Conservation (phyloP, 371 early-diverging fungal species). For the Fennellomyces sp. region DNA sequence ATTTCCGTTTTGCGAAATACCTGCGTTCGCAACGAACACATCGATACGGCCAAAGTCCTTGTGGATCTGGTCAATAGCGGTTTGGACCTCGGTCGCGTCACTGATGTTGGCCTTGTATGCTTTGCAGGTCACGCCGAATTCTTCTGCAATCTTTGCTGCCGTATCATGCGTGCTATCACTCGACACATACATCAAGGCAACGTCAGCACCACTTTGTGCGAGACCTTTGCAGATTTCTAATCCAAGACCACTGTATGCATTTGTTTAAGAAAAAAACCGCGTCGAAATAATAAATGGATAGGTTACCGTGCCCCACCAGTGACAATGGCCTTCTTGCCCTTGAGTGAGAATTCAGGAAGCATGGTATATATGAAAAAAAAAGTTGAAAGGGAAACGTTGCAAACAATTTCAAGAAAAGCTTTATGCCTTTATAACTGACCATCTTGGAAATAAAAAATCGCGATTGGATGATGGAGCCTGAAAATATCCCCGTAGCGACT, state of each 20-base stretch:
- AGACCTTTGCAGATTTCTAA: conserved; percentile 48
- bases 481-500: no score
- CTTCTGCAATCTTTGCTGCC: conserved; percentile 39
- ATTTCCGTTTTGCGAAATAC: conserved; percentile 35
- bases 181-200: conserved; percentile 52
- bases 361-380: conserved; percentile 19
- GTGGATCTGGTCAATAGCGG: conserved; percentile 37
- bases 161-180: conserved; percentile 39
- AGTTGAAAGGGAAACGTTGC: neutral
- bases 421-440: no score
- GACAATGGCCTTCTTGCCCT: conserved; percentile 45
- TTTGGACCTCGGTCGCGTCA: conserved; percentile 30
- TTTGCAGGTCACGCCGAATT: conserved; percentile 37
- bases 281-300: neutral
- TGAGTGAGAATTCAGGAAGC: conserved; percentile 43
- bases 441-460: no score
- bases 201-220: conserved; percentile 50
- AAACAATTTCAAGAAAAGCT: neutral
- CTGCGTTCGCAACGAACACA: conserved; percentile 54
- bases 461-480: no score
- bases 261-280: neutral
- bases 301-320: conserved; percentile 52
- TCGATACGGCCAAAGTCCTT: conserved; percentile 48
- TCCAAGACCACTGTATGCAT: conserved; percentile 38
- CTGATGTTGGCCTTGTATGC: conserved; percentile 47